Percentiles rank a stretch among this genome's conserved stretches.
phyloP scores from a whole-genome alignment of 495 filamentous ascomycete genomes.

The Cercophora newfieldiana region DNA sequence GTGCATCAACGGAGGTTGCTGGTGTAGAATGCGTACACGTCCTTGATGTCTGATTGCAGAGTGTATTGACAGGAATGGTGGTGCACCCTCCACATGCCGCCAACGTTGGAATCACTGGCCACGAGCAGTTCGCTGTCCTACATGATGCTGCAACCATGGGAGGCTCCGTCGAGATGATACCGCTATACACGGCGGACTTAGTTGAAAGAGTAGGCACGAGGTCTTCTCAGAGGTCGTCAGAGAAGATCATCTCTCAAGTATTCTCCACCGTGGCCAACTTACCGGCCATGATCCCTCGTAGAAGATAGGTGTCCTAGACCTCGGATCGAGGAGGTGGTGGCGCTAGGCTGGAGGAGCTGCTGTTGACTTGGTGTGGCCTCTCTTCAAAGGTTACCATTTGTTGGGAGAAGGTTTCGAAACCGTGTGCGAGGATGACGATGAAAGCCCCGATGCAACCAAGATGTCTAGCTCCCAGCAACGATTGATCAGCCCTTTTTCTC shows the following conservation, averaged over 20 bases:
- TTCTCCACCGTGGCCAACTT: not conserved
- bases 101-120: slow-evolving; percentile 39
- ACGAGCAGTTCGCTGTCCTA: slow-evolving; percentile 36
- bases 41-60: slow-evolving; percentile 25
- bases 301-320: slow-evolving; percentile 34
- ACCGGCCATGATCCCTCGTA: slow-evolving; percentile 26
- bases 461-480: slow-evolving; percentile 19
- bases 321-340: slow-evolving; percentile 29
- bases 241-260: not conserved
- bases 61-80: slow-evolving; percentile 21
- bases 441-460: slow-evolving; percentile 38
- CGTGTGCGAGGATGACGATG: slow-evolving; percentile 36
- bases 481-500: not conserved
- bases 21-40: slow-evolving; percentile 35
- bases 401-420: slow-evolving; percentile 41
- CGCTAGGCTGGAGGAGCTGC: slow-evolving; percentile 15
- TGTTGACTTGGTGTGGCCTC: slow-evolving; percentile 17
- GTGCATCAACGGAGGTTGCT: slow-evolving; percentile 26
- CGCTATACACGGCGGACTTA: slow-evolving; percentile 40
- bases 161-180: slow-evolving; percentile 35
- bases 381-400: slow-evolving; percentile 42
- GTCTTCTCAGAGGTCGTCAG: slow-evolving; percentile 20
- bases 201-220: slow-evolving; percentile 33
- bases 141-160: slow-evolving; percentile 28
- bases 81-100: slow-evolving; percentile 37